A percentile compares a stretch with the other conserved stretches of the same genome.
Conservation (phyloP, 257 asterid species). For the Fraxinus quadrangulata region DNA sequence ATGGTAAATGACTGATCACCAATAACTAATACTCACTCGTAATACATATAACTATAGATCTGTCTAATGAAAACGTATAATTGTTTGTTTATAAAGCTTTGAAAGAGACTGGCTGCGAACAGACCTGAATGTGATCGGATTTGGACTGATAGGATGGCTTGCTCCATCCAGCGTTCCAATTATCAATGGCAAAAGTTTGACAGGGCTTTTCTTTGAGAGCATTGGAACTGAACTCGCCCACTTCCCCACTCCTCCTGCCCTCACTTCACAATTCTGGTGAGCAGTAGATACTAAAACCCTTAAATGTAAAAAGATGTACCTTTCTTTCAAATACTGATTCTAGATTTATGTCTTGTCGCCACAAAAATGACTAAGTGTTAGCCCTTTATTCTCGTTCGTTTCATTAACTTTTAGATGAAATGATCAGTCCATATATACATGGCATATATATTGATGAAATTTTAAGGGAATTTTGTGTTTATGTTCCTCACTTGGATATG, state of each 20-base stretch:
- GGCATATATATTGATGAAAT: not conserved
- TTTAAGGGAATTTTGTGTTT: not conserved
- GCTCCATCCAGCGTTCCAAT: slow-evolving; percentile 89
- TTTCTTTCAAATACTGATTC: not conserved
- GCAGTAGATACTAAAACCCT: not conserved
- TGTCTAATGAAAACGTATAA: not conserved
- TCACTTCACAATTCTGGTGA: slow-evolving; percentile 79
- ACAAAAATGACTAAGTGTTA: not conserved
- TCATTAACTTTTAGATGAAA: not conserved
- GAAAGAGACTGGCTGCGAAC: slow-evolving; percentile 81
- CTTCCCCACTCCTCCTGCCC: slow-evolving; percentile 83
- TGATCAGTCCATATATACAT: not conserved
- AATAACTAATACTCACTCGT: not conserved
- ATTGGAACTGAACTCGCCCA: slow-evolving; percentile 86
- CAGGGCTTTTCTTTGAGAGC: slow-evolving; percentile 89
- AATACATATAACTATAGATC: not conserved
- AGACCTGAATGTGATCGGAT: slow-evolving; percentile 92
- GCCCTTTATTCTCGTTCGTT: not conserved
- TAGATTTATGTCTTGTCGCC: not conserved
- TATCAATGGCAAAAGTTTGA: slow-evolving; percentile 79
- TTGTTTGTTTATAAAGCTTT: slow-evolving; percentile 48
- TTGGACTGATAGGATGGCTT: slow-evolving; percentile 91
- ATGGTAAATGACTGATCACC: slow-evolving; percentile 50
- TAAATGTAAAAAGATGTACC: not conserved
- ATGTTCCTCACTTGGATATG: not conserved